Conservation (phyloP, 352 stramenopile species). For the Phytophthora hybrid region DNA sequence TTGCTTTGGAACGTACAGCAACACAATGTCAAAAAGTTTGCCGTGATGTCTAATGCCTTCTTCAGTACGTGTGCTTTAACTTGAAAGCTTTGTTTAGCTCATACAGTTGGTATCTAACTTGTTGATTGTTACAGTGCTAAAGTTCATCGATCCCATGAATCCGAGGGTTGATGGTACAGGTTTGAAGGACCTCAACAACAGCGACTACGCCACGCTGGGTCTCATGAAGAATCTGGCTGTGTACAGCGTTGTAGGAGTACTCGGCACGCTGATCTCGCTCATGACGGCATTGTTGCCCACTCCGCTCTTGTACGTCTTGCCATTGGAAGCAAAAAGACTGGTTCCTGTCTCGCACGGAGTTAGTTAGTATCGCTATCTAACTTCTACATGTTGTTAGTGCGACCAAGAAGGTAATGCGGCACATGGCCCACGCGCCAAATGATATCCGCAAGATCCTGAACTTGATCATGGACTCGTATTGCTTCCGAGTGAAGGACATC, state of each 20-base stretch:
- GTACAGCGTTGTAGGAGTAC: slow-evolving; percentile 66
- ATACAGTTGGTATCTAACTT: not conserved
- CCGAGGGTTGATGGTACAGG: slow-evolving; percentile 45
- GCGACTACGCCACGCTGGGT: slow-evolving; percentile 51
- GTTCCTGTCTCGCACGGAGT: not conserved
- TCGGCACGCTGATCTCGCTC: slow-evolving; percentile 71
- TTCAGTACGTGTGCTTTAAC: slow-evolving; percentile 53
- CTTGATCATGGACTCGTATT: slow-evolving; percentile 82
- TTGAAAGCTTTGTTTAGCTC: not conserved
- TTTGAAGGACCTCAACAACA: slow-evolving; percentile 57
- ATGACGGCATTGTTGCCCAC: slow-evolving; percentile 60
- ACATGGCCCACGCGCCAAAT: slow-evolving; percentile 54
- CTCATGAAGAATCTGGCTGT: slow-evolving; percentile 74
- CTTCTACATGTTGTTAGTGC: slow-evolving; percentile 38
- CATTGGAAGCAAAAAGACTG: not conserved
- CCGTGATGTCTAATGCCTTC: slow-evolving; percentile 75
- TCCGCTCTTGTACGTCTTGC: slow-evolving; percentile 60
- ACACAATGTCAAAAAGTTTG: slow-evolving; percentile 81
- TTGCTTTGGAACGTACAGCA: slow-evolving; percentile 27
- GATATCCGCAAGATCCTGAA: slow-evolving; percentile 83
- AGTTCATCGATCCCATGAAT: slow-evolving; percentile 74
- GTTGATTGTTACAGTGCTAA: slow-evolving; percentile 49
- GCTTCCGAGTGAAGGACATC: slow-evolving; percentile 76
- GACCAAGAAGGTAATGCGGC: slow-evolving; percentile 55
- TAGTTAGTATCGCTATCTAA: not conserved